These are phyloP conservation scores for Talaromyces atroroseus DNA, from an alignment of 2,329 filamentous ascomycete genomes.

Conservation along the genomic window DNA sequence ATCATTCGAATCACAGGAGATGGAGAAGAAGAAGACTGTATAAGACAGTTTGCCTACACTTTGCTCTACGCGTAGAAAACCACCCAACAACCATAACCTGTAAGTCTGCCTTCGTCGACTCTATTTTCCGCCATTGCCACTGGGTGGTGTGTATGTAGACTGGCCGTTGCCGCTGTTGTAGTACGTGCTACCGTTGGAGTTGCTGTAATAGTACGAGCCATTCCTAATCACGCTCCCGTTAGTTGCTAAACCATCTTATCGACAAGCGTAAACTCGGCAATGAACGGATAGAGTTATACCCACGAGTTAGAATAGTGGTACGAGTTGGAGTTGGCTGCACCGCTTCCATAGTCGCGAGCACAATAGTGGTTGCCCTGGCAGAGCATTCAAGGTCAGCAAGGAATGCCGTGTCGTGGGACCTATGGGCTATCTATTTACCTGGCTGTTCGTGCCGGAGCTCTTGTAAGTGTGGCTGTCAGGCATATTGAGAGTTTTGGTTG, in stretches of 20 bases:
- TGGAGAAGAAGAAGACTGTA: not conserved
- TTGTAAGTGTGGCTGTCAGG: conserved; percentile 32
- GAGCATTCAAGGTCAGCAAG: not conserved
- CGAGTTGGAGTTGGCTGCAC: conserved; percentile 15
- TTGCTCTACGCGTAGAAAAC: not conserved
- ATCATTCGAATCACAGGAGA: not conserved
- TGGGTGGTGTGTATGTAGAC: conserved; percentile 57
- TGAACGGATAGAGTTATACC: conserved; percentile 17
- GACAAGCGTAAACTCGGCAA: not conserved
- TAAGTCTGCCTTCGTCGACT: not conserved
- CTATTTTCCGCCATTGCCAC: conserved; percentile 27
- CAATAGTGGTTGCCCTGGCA: conserved; percentile 63
- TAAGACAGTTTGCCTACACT: not conserved
- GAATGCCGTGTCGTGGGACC: not conserved
- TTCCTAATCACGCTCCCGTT: conserved; percentile 34
- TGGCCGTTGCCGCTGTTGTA: conserved; percentile 56
- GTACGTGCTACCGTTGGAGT: conserved; percentile 63
- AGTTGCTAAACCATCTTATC: not conserved
- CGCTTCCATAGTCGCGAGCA: conserved; percentile 55
- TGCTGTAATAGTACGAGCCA: conserved; percentile 69
- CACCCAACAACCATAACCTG: not conserved
- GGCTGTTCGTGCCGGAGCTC: conserved; percentile 55
- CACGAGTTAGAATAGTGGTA: conserved; percentile 62
- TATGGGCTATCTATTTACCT: conserved; percentile 40
- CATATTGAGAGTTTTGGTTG: conserved; percentile 3